phyloP scores from a whole-genome alignment of 805 yeast species.

The Scheffersomyces lignosus region DNA sequence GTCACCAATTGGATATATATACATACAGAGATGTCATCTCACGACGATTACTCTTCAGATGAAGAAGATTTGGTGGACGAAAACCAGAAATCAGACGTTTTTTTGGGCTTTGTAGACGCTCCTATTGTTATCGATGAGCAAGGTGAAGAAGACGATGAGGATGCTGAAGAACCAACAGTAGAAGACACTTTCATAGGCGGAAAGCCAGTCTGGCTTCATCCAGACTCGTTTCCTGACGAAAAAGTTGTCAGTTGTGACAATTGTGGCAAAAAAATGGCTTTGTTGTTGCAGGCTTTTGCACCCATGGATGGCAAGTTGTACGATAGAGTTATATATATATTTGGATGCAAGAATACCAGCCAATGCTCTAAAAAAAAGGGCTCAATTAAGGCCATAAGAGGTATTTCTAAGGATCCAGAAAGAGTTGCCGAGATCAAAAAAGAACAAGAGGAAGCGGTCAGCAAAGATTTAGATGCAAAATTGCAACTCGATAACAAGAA shows the following conservation, averaged over 20 bases:
- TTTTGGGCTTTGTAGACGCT: conserved; percentile 65
- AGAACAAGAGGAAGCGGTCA: conserved; percentile 29
- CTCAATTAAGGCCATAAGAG: conserved; percentile 73
- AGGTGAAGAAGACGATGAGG: conserved; percentile 38
- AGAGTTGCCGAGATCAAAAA: conserved; percentile 40
- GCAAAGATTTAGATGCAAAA: conserved; percentile 39
- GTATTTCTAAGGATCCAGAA: conserved; percentile 60
- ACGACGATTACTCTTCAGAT: conserved; percentile 54
- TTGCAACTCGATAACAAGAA: conserved; percentile 44
- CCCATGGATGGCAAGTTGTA: conserved; percentile 72
- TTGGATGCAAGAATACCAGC: conserved; percentile 60
- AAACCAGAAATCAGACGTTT: conserved; percentile 39
- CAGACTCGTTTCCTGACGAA: conserved; percentile 54
- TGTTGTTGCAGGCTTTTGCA: conserved; percentile 77
- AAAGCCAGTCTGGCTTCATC: conserved; percentile 61
- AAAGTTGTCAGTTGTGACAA: conserved; percentile 60
- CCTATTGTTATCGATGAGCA: conserved; percentile 47
- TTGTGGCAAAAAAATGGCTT: conserved; percentile 62
- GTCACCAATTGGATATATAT: too few relatives aligned
- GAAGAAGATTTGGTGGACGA: conserved; percentile 40
- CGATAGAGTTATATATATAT: conserved; percentile 79
- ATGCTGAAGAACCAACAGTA: conserved; percentile 32
- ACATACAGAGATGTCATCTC: conserved; percentile 43
- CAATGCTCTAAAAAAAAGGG: conserved; percentile 71
- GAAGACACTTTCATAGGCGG: conserved; percentile 86